A percentile compares a stretch with the other conserved stretches of the same genome.
Evolutionary conservation across 768 basidiomycete species (phyloP).

Genomic region (Polyporus arcularius): DNA sequence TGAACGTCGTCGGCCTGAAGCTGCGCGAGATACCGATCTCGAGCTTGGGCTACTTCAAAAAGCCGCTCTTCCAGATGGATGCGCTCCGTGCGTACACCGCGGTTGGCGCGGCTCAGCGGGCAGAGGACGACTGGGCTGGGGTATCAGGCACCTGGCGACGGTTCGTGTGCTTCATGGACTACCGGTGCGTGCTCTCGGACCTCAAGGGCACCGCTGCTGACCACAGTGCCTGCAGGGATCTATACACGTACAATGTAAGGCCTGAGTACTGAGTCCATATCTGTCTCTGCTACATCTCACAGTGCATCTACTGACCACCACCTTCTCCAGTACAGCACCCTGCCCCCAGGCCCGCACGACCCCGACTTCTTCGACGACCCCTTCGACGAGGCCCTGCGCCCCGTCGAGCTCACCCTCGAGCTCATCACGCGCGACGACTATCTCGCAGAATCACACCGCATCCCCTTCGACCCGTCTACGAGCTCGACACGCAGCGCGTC

Average conservation of each 20-base stretch:
- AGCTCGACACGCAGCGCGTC: slow-evolving; percentile 2
- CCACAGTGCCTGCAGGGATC: not conserved
- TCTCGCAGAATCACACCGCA: slow-evolving; percentile 22
- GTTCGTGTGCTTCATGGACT: slow-evolving; percentile 79
- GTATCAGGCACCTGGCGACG: slow-evolving; percentile 75
- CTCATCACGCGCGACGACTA: slow-evolving; percentile 35
- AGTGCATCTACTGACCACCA: too few species aligned
- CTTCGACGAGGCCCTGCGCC: slow-evolving; percentile 66
- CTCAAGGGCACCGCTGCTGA: not conserved
- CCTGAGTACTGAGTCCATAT: not conserved
- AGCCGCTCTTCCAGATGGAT: slow-evolving; percentile 53
- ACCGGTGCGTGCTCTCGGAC: slow-evolving; percentile 45
- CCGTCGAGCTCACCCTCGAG: slow-evolving; percentile 57
- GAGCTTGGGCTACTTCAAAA: slow-evolving; percentile 33
- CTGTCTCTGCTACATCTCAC: not conserved
- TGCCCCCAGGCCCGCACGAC: slow-evolving; percentile 21
- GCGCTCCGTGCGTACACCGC: slow-evolving; percentile 58
- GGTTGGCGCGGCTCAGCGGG: slow-evolving; percentile 37
- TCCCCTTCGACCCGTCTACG: slow-evolving; percentile 8
- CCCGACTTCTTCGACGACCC: slow-evolving; percentile 49
- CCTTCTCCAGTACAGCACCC: slow-evolving; percentile 15
- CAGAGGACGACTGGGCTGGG: slow-evolving; percentile 66
- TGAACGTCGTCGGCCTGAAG: slow-evolving; percentile 31
- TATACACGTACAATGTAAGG: slow-evolving; percentile 29
- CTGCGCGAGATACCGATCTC: slow-evolving; percentile 23